Percentiles rank a stretch among this genome's conserved stretches.
These are phyloP conservation scores for Komagataella pastoris DNA, from an alignment of 805 yeast genomes.

Conservation along the genomic window DNA sequence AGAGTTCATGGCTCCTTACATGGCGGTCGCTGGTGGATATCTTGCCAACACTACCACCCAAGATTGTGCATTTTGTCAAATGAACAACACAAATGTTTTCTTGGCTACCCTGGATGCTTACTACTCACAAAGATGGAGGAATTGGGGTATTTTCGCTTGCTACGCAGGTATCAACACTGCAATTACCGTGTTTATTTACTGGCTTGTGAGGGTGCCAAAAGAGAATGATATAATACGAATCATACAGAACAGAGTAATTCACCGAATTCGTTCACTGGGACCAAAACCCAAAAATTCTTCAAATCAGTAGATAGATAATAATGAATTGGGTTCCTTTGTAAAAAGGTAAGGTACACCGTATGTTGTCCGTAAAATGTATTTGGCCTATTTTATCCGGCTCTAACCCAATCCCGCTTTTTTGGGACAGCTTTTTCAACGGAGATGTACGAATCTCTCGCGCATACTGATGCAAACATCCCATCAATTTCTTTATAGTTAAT, in stretches of 20 bases:
- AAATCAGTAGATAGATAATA: neutral
- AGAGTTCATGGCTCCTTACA: slow-evolving; percentile 30
- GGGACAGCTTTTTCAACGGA: neutral
- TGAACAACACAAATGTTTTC: slow-evolving; percentile 42
- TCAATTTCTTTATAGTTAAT: neutral
- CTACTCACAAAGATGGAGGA: slow-evolving; percentile 26
- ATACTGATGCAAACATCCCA: neutral
- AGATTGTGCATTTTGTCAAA: slow-evolving; percentile 48
- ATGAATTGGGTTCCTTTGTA: too few relatives aligned
- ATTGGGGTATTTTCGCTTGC: slow-evolving; percentile 31
- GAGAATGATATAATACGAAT: slow-evolving; percentile 2
- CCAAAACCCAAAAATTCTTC: neutral
- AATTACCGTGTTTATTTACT: slow-evolving; percentile 13
- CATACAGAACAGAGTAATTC: neutral
- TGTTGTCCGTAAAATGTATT: neutral
- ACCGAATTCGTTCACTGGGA: neutral
- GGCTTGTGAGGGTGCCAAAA: slow-evolving; percentile 27
- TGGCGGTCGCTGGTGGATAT: slow-evolving; percentile 31
- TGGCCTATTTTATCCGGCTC: neutral
- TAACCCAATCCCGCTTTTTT: neutral
- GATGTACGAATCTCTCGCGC: neutral
- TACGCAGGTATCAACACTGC: slow-evolving; percentile 23
- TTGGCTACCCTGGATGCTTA: slow-evolving; percentile 31
- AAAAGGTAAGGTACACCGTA: too few relatives aligned
- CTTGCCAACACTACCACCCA: slow-evolving; percentile 29